Evolutionary conservation across 805 yeast species (phyloP), one percentile per base, ranked within the genome.

Genomic region (Ogataea glucozyma): DNA sequence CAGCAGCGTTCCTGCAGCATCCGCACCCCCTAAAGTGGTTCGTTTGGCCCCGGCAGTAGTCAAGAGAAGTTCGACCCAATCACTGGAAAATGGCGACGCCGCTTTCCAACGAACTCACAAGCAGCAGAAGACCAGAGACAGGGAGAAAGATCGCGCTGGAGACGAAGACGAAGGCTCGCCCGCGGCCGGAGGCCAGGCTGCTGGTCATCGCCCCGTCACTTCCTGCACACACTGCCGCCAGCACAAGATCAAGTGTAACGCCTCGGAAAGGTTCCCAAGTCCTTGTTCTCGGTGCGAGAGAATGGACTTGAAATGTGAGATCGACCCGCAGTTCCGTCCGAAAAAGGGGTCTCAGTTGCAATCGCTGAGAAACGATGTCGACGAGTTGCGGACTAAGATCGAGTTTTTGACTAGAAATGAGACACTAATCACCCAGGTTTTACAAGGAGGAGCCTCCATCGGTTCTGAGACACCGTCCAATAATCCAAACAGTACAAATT

Each of bases 191-290:
- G 47, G 48, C 23, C 49, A 44, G 23, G 55, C 61, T 13, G 73
- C 78, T 0, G 82, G 83, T 2, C 91, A 86, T 56, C 68, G 97
- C 43, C 96, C 96, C 0, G 95, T 89, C 1, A 88, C 96, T 0
- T 85, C 96, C 3, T 90, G 97, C 60, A 87, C 96, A 0, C 93
- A 88, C 61, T 90, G 97, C 60, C 78, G 97, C 39, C 97, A 90
- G 60, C 97, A 89, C 62, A 90, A 90, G 64, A 88, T 90, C 62
- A 85, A 85, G 60, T 90, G 97, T 65, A 88, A 90, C 60, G 97
- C 97, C 1, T 77, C 88, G 3, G 90, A 85, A 17, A 79, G 83
- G 49, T 85, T 76, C 52, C 97, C 97, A 0, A 69, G 71, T 6
- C 85, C 96, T 0, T 90, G 97, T 62, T 76, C 84, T 13, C 66